Base-by-base conservation (phyloP, 495 filamentous ascomycete species). In the Aspergillus ostianus region DNA sequence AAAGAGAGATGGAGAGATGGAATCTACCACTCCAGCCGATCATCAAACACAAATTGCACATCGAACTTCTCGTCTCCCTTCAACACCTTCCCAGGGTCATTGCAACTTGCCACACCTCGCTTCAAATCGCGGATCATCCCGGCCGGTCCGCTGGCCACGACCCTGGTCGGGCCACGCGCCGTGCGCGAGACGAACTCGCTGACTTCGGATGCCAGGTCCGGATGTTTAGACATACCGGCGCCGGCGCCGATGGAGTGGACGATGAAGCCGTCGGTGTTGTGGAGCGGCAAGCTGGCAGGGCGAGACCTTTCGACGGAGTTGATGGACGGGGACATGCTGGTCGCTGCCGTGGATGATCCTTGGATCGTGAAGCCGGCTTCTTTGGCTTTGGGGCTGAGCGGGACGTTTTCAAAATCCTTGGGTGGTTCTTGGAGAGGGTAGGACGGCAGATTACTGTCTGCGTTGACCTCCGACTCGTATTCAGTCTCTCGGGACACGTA, bases 141-240 rank as follows among this genome's bases (percentile, higher is more conserved):
- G n/a, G 75, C 71, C 19, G 87, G 86, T 18, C 86, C 86, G 62
- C 84, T 87, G 0, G 77, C 85, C 63, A 87, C 73, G 0, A 90
- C 83, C 12, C 76, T 67, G 1, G 82, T 84, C 7, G 79, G 73
- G 0, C 84, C 84, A 3, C 47, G 41, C 0, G 66, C 57, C 0
- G 70, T 70, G 30, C 64, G 63, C 0, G 56, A 45, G 12, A 76
- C 49, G 55, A 80, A 79, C 10, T 61, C 63, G 8, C 47, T 53
- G 7, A 78, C 55, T n/a, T 73, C 49, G 0, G 45, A 46, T 1
- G 44, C 54, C 8, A 76, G 46, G 32, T 67, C 55, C 2, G 78
- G 77, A 64, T 78, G 62, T 19, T 17, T 26, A 3, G 55, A 57
- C 6, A 2, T 9, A 0, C 44, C 55, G 9, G 46, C 44, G 10